Evolutionary conservation across 176 grass and related monocot genomes (phyloP).

Genomic region (Urochloa ruziziensis): DNA sequence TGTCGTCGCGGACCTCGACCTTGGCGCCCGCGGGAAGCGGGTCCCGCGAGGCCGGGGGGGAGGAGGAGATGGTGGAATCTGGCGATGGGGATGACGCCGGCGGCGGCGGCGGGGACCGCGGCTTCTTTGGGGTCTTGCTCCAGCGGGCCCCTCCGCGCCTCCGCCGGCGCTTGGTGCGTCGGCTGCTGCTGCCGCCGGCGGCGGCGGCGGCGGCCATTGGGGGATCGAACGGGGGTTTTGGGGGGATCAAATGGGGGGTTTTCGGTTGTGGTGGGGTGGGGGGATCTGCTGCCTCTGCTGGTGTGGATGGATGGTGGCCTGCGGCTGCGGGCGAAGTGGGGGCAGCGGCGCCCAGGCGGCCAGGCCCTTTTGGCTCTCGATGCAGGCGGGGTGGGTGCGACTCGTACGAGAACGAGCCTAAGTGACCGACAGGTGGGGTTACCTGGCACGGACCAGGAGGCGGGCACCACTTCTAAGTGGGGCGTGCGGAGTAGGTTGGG

Average conservation of each 20-base stretch:
- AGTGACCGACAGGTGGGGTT: background rate
- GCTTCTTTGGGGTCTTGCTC: background rate
- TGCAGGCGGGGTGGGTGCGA: background rate
- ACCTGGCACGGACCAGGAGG: fast-evolving
- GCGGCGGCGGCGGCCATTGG: background rate
- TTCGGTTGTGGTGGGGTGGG: background rate
- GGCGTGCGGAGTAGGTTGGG: background rate
- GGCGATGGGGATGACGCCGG: too few species aligned
- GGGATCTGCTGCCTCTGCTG: background rate
- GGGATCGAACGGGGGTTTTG: background rate
- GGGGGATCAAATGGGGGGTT: background rate
- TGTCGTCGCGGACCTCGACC: slow-evolving; percentile 70
- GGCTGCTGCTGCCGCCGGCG: background rate
- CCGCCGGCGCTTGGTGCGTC: background rate
- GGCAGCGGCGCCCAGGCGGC: background rate
- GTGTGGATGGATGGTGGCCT: too few species aligned
- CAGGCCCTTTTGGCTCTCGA: background rate
- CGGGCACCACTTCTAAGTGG: background rate
- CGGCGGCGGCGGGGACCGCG: background rate
- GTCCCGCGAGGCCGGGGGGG: too few species aligned
- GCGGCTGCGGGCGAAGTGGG: background rate
- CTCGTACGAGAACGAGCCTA: background rate
- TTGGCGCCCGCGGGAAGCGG: slow-evolving; percentile 1
- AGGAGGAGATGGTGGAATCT: background rate
- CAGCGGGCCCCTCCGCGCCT: background rate